These are phyloP conservation scores for Linnemannia hyalina DNA, from an alignment of 192 early-diverging fungal species.

Conservation along the genomic window DNA sequence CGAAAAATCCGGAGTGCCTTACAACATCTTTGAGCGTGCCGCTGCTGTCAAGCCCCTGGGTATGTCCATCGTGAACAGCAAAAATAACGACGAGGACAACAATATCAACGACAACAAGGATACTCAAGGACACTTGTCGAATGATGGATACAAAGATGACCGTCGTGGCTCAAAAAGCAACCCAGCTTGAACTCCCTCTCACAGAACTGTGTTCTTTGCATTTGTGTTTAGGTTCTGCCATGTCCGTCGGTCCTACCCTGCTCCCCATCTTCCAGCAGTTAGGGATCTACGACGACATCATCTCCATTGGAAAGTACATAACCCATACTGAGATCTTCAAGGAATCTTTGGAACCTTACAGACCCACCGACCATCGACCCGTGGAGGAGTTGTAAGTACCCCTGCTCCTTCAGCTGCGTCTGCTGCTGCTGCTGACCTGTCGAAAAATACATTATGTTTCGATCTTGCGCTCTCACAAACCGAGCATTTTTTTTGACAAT, in stretches of 20 bases:
- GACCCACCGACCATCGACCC: not conserved
- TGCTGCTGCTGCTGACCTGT: too few species aligned
- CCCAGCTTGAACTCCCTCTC: not conserved
- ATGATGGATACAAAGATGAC: not conserved
- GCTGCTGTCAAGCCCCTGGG: constrained; percentile 20
- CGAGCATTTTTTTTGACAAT: too few species aligned
- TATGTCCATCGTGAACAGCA: not conserved
- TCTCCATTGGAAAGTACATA: not conserved
- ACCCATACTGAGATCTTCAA: not conserved
- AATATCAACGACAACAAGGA: not conserved
- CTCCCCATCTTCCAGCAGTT: not conserved
- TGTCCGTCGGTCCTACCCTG: not conserved
- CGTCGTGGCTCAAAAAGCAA: not conserved
- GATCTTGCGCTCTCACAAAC: too few species aligned
- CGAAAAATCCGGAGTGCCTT: constrained; percentile 13
- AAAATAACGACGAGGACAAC: not conserved
- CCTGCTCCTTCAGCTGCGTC: not conserved
- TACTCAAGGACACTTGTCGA: not conserved
- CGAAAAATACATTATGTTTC: too few species aligned
- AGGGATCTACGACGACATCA: constrained; percentile 7
- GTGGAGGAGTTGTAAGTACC: not conserved
- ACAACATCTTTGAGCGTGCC: constrained; percentile 32
- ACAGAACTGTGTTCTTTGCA: not conserved
- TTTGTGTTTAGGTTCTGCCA: constrained; percentile 7
- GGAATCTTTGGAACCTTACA: not conserved